Conservation (phyloP, 805 yeast genomes). For the Spathaspora passalidarum region DNA sequence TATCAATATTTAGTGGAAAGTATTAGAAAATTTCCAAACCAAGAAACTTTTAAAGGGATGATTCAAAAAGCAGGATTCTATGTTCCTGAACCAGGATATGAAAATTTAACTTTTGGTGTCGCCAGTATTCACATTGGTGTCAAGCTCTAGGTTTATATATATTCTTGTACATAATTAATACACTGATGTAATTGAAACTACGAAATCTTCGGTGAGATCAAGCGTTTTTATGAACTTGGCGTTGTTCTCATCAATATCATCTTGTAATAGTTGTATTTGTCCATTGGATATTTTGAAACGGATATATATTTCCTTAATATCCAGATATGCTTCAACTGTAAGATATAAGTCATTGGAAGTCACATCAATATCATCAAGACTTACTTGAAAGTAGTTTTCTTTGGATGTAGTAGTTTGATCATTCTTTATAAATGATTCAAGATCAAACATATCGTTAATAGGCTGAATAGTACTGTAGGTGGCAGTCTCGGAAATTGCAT, state of each 20-base stretch:
- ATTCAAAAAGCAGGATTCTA: slow-evolving; percentile 93
- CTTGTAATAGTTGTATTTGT: slow-evolving; percentile 10
- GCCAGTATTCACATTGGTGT: slow-evolving; percentile 96
- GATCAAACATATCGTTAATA: slow-evolving; percentile 12
- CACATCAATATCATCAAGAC: slow-evolving; percentile 23
- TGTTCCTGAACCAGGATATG: slow-evolving; percentile 84
- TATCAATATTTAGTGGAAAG: slow-evolving; percentile 96
- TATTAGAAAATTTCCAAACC: slow-evolving; percentile 86
- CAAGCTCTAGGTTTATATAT: slow-evolving; percentile 50
- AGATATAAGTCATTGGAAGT: slow-evolving; percentile 22
- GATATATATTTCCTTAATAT: slow-evolving; percentile 12
- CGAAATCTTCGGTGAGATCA: slow-evolving; percentile 30
- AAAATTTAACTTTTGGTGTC: slow-evolving; percentile 89
- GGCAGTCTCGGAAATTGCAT: slow-evolving; percentile 25
- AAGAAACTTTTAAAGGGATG: slow-evolving; percentile 88
- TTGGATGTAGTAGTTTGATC: slow-evolving; percentile 5
- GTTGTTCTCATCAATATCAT: slow-evolving; percentile 21
- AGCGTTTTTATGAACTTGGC: slow-evolving; percentile 23
- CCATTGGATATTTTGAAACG: slow-evolving; percentile 32
- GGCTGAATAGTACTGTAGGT: slow-evolving; percentile 16
- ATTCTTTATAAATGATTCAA: slow-evolving; percentile 26
- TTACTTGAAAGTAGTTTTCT: slow-evolving; percentile 11
- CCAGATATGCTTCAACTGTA: slow-evolving; percentile 15
- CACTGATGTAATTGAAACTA: slow-evolving; percentile 7
- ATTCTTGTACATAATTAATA: slow-evolving; percentile 4